A percentile compares a stretch with the other conserved stretches of the same genome.
These are phyloP conservation scores for Osmanthus fragrans DNA, from an alignment of 257 asterid genomes.

Conservation along the genomic window DNA sequence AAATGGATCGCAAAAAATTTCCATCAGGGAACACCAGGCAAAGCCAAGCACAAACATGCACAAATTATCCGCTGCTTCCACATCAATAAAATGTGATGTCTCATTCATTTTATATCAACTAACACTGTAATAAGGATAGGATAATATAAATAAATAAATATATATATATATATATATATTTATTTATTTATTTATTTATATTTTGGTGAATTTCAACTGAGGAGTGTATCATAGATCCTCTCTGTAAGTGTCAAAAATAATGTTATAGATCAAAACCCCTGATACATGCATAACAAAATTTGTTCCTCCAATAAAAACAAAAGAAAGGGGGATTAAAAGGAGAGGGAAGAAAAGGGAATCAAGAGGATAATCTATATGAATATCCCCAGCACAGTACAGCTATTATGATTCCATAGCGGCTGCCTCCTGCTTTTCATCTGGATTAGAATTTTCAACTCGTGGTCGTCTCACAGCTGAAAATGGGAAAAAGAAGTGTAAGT, in stretches of 20 bases:
- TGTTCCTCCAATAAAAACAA: constrained; percentile 2
- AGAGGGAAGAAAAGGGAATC: not conserved
- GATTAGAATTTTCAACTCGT: constrained; percentile 25
- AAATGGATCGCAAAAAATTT: too few relatives aligned
- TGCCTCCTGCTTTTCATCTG: constrained; percentile 29
- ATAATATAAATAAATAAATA: too few relatives aligned
- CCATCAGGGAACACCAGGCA: too few relatives aligned
- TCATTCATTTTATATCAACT: too few relatives aligned
- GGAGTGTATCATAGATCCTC: too few relatives aligned
- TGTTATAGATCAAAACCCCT: constrained; percentile 1
- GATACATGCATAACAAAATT: constrained; percentile 5
- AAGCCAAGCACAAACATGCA: too few relatives aligned
- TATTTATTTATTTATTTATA: too few relatives aligned
- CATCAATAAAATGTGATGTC: too few relatives aligned
- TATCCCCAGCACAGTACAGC: constrained; percentile 12
- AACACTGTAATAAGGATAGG: too few relatives aligned
- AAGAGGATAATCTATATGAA: not conserved
- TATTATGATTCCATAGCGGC: constrained; percentile 32
- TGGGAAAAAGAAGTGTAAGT: not conserved
- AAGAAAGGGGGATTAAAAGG: not conserved
- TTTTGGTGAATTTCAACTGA: too few relatives aligned
- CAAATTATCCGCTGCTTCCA: too few relatives aligned
- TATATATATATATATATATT: too few relatives aligned
- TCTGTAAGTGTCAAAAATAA: not conserved
- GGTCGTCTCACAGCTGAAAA: constrained; percentile 47